Evolutionary conservation across 106 monocot species (phyloP).

Genomic region (Triglochin maritima): DNA sequence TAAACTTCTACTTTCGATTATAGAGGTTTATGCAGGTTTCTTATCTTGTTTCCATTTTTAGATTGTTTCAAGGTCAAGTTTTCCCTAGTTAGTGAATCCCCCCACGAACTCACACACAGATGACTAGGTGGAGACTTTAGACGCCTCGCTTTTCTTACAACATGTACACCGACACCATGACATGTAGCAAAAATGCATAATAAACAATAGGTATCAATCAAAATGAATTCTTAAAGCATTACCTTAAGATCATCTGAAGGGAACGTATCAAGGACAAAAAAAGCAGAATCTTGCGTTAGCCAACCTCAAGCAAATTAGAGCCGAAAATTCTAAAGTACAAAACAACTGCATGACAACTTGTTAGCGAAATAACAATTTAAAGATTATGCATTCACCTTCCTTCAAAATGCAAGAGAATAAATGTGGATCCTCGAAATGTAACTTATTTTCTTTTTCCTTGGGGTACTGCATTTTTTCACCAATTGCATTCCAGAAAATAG

Average conservation of each 20-base stretch:
- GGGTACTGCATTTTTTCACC: conserved; percentile 24
- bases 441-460: conserved; percentile 23
- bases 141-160: no score
- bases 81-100: no score
- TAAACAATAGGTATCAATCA: neutral
- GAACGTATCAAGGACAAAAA: conserved; percentile 1
- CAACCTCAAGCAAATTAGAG: neutral
- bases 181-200: neutral
- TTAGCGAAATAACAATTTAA: neutral
- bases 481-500: conserved; percentile 20
- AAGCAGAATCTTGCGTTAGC: conserved; percentile 1
- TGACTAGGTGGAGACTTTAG: no score
- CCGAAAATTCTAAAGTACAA: conserved; percentile 1
- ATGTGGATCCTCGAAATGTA: conserved; percentile 22
- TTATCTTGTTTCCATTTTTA: no score
- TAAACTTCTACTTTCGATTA: no score
- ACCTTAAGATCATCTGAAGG: conserved; percentile 9
- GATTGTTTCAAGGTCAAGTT: no score
- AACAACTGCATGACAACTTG: neutral
- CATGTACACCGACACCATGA: neutral
- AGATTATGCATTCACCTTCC: conserved; percentile 13
- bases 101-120: no score
- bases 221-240: neutral
- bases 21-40: no score
- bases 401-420: conserved; percentile 16